Base-by-base conservation (phyloP, 2,329 filamentous ascomycete species). In the Fusarium sp. region DNA sequence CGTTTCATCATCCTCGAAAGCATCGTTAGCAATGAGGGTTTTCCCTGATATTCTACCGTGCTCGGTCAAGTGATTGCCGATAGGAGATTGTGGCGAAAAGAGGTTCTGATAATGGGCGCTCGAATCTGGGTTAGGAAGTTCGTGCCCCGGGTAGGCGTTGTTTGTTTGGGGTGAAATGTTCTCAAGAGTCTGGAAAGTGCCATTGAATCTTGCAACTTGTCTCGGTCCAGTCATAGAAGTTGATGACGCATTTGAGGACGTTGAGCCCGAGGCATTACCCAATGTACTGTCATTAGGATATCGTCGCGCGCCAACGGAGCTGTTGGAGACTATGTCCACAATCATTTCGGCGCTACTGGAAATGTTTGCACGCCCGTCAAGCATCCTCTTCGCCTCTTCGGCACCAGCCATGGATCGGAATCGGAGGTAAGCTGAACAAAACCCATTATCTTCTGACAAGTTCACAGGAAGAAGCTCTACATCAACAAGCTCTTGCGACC, bases 11-110 rank as follows among this genome's bases (percentile, higher is more conserved):
- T 89, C 86, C 28, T 87, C 88, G 17, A 85, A 84, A 22, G 76
- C 76, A 73, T 92, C 88, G 71, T 91, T 87, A 68, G 87, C 90
- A 77, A 94, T 94, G 50, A 93, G 81, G 4, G 88, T 87, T 78
- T 93, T 93, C 70, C 91, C 90, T 4, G 87, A 86, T 37, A 87
- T 83, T 57, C 87, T 84, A 17, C 83, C 79, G 49, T 85, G 83
- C 62, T 90, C 89, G n/a, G 83, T 82, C n/a, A 91, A 82, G 53
- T 90, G 87, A 74, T 89, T 91, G 41, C 88, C 89, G 55, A 93
- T 89, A 2, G 91, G 91, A 7, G 91, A 93, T 70, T 91, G 90
- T 1, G 90, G 88, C 14, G 90, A 91, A 78, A 93, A 94, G 26
- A 92, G 79, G 63, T 82, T 88, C 68, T 89, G 87, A 70, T 88